phyloP scores from a whole-genome alignment of 768 basidiomycete species.

The Trametes meyenii region DNA sequence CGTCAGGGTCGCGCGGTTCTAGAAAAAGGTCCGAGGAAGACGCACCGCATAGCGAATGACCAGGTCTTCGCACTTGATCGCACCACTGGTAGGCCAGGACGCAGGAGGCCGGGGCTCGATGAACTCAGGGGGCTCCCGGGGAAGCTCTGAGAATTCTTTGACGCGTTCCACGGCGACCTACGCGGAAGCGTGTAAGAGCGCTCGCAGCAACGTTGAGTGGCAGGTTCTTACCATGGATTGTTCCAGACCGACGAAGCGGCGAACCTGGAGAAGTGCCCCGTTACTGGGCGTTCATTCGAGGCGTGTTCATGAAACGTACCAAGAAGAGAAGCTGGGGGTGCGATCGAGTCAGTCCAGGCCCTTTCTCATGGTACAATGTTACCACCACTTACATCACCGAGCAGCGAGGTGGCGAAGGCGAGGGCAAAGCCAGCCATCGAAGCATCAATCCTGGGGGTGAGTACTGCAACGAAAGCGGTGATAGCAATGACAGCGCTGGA shows the following conservation, averaged over 20 bases:
- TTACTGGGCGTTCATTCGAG: slow-evolving; percentile 1
- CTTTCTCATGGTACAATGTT: not conserved
- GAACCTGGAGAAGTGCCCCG: slow-evolving; percentile 42
- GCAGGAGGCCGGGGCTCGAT: slow-evolving; percentile 81
- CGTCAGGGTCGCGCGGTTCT: slow-evolving; percentile 12
- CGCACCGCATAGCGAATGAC: slow-evolving; percentile 78
- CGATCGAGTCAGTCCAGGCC: slow-evolving; percentile 26
- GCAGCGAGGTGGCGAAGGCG: slow-evolving; percentile 79
- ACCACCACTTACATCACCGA: slow-evolving; percentile 55
- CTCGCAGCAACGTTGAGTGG: not conserved
- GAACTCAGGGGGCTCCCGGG: slow-evolving; percentile 80
- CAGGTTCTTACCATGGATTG: slow-evolving; percentile 77
- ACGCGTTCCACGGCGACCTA: slow-evolving; percentile 87
- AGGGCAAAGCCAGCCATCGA: slow-evolving; percentile 86
- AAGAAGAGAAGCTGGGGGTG: slow-evolving; percentile 56
- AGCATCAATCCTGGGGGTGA: slow-evolving; percentile 74
- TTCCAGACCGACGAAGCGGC: slow-evolving; percentile 85
- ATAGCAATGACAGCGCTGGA: slow-evolving; percentile 73
- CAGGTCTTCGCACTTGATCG: slow-evolving; percentile 72
- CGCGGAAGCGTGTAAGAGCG: slow-evolving; percentile 8
- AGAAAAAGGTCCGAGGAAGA: slow-evolving; percentile 24
- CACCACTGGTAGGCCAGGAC: slow-evolving; percentile 76
- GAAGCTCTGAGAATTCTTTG: slow-evolving; percentile 86
- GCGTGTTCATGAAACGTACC: slow-evolving; percentile 37
- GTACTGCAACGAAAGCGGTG: slow-evolving; percentile 66